These are phyloP conservation scores for Clarireedia homoeocarpa DNA, from an alignment of 2,329 filamentous ascomycete genomes.

Conservation along the genomic window DNA sequence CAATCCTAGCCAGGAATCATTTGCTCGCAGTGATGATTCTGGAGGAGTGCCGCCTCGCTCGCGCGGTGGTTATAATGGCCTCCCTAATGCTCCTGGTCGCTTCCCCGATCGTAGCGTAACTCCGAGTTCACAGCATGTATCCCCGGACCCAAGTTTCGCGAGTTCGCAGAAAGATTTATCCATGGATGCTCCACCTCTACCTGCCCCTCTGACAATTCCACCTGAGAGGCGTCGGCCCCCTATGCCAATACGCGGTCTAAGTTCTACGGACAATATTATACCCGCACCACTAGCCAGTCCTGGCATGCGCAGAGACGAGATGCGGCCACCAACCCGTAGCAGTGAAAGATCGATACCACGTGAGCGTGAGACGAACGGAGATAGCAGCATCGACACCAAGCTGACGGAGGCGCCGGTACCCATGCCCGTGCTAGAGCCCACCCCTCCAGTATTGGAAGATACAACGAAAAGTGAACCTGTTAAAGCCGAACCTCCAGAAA, in stretches of 20 bases:
- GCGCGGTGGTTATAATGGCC: constrained; percentile 24
- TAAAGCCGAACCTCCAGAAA: background rate
- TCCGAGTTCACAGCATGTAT: constrained; percentile 22
- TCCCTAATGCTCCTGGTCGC: constrained; percentile 22
- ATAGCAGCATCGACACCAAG: background rate
- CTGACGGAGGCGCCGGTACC: background rate
- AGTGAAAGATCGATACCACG: constrained; percentile 23
- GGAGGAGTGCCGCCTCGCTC: constrained; percentile 26
- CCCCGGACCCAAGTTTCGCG: constrained; percentile 23
- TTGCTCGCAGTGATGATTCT: constrained; percentile 25
- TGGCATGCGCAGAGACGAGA: constrained; percentile 28
- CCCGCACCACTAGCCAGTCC: constrained; percentile 32
- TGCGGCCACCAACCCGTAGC: constrained; percentile 28
- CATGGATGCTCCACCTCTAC: constrained; percentile 24
- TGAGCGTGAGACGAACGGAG: constrained; percentile 13
- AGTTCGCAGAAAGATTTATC: constrained; percentile 13
- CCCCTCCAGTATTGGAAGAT: background rate
- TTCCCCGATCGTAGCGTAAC: constrained; percentile 28
- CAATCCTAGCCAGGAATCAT: constrained; percentile 30
- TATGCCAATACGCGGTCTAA: constrained; percentile 25
- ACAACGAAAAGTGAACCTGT: background rate
- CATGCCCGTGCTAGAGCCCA: background rate
- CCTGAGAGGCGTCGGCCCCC: constrained; percentile 30
- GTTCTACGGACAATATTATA: constrained; percentile 26
- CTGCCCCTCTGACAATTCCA: constrained; percentile 24